Evolutionary conservation across 1,139 yeast genomes (phyloP).

Genomic region (Casaregolazyma suthepensis): DNA sequence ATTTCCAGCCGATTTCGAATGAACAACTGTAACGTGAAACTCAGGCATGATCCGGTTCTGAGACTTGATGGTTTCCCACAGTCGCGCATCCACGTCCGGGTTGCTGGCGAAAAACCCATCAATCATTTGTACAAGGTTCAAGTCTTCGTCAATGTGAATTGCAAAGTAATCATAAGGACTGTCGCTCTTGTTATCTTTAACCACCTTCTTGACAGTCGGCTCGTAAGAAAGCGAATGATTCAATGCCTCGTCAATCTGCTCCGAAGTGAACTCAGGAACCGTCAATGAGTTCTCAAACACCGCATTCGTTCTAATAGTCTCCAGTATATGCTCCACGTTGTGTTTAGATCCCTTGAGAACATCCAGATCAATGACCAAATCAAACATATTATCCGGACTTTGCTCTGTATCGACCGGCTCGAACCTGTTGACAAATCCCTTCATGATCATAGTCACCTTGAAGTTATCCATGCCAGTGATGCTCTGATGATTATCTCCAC

Average conservation of each 20-base stretch:
- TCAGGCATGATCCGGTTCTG: constrained; percentile 43
- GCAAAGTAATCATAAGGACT: constrained; percentile 10
- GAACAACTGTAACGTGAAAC: constrained; percentile 79
- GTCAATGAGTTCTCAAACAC: constrained; percentile 21
- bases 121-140: constrained; percentile 15
- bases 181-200: constrained; percentile 12
- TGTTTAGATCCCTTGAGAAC: constrained; percentile 46
- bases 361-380: constrained; percentile 52
- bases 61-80: constrained; percentile 32
- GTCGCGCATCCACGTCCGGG: constrained; percentile 16
- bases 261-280: constrained; percentile 35
- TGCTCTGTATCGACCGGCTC: constrained; percentile 46
- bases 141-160: background rate
- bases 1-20: constrained; percentile 27
- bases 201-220: constrained; percentile 23
- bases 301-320: constrained; percentile 34
- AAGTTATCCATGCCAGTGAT: constrained; percentile 48
- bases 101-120: constrained; percentile 18
- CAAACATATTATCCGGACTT: constrained; percentile 65
- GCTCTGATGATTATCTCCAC: constrained; percentile 92
- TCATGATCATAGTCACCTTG: constrained; percentile 57
- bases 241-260: constrained; percentile 26
- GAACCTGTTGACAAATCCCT: constrained; percentile 65
- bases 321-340: constrained; percentile 38
- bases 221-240: constrained; percentile 24